Conservation (phyloP, 108 stramenopile genomes). For the Pseudonitzschia delicatissima region DNA sequence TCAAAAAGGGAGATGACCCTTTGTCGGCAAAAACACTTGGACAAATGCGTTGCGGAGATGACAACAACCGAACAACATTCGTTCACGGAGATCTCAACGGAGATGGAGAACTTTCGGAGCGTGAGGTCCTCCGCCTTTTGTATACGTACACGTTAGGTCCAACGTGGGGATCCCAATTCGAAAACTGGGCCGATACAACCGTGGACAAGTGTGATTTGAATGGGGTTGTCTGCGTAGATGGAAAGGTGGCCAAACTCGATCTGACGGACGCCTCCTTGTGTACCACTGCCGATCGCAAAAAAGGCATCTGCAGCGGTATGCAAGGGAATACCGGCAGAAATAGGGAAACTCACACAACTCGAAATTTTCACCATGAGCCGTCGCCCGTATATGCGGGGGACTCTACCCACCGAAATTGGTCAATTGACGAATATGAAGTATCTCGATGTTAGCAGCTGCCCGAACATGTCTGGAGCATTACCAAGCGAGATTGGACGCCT, state of each 20-base stretch:
- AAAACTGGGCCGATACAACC: conserved; percentile 42
- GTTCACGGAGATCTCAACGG: conserved; percentile 58
- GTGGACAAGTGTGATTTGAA: conserved; percentile 41
- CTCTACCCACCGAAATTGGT: conserved; percentile 59
- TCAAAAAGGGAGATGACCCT: conserved; percentile 17
- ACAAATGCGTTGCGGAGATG: conserved; percentile 30
- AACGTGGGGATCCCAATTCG: conserved; percentile 49
- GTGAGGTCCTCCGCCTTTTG: conserved; percentile 52
- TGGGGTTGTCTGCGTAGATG: conserved; percentile 47
- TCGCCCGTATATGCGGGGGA: conserved; percentile 36
- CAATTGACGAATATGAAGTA: conserved; percentile 44
- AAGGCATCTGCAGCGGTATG: conserved; percentile 28
- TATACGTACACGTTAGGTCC: conserved; percentile 44
- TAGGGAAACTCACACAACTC: conserved; percentile 25
- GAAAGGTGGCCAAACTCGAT: conserved; percentile 41
- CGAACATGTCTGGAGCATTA: conserved; percentile 43
- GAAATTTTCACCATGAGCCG: conserved; percentile 27
- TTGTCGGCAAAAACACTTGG: conserved; percentile 30
- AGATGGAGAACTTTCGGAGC: conserved; percentile 46
- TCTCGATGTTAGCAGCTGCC: conserved; percentile 28
- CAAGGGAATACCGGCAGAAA: conserved; percentile 43
- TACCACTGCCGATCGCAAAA: conserved; percentile 25
- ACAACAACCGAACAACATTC: conserved; percentile 9
- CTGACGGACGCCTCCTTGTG: conserved; percentile 42
- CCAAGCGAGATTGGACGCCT: conserved; percentile 57